phyloP scores from a whole-genome alignment of 2,329 filamentous ascomycete genomes.

The Pseudogymnoascus sp. region DNA sequence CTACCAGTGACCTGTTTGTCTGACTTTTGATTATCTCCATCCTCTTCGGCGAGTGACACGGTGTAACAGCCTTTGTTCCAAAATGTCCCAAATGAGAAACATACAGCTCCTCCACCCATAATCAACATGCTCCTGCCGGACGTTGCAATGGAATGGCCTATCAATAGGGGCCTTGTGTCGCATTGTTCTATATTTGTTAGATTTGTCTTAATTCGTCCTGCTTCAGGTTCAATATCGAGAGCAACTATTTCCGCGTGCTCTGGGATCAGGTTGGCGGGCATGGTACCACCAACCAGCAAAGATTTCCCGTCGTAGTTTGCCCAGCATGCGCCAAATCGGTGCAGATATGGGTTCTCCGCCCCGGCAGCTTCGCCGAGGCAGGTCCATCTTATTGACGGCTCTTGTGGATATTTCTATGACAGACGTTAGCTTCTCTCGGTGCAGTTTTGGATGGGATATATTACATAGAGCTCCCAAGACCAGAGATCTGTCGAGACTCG shows the following conservation, averaged over 20 bases:
- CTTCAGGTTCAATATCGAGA: neutral
- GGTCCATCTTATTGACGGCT: neutral
- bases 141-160: conserved; percentile 54
- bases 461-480: conserved; percentile 49
- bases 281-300: conserved; percentile 38
- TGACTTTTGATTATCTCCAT: neutral
- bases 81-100: conserved; percentile 83
- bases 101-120: conserved; percentile 74
- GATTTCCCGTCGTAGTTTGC: neutral
- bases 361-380: neutral
- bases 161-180: conserved; percentile 55
- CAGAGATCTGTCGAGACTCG: conserved; percentile 55
- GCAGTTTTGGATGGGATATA: neutral
- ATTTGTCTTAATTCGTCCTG: conserved; percentile 1
- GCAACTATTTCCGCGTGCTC: conserved; percentile 43
- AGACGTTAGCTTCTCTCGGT: neutral
- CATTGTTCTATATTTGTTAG: conserved; percentile 13
- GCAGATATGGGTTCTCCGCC: neutral
- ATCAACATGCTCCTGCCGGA: conserved; percentile 48
- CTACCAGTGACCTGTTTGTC: neutral
- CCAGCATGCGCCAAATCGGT: neutral
- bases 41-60: neutral
- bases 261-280: conserved; percentile 34
- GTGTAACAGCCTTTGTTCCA: conserved; percentile 56
- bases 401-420: neutral